Evolutionary conservation across 148 eudicot genomes (phyloP), one percentile per base, ranked within the genome.

Genomic region (Silene conica): DNA sequence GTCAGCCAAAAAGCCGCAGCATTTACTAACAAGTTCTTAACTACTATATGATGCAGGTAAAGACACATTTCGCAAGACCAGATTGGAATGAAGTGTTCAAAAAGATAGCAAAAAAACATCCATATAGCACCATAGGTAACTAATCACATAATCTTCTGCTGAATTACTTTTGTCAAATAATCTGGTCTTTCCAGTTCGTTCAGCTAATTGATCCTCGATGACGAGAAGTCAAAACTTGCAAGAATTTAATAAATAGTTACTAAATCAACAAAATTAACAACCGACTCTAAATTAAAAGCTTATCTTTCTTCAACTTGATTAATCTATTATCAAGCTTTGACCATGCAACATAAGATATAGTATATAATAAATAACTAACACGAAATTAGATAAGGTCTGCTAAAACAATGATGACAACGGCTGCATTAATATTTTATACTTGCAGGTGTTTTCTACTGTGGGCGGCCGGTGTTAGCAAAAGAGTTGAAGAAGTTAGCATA

Each of bases 1-100:
- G 28, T 19, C 34, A 10, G n/a, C 18, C 15, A 22, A 18, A 11
- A 6, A 46, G 62, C 45, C 15, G 67, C 26, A 71, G 28, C 18
- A 58, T 14, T 18, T 69, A 38, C 73, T 73, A 63, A 70, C 57
- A 25, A 66, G 43, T 45, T 65, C 52, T 14, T 31, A 31, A 23
- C 13, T 7, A 2, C 9, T 18, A 63, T 74, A 8, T 77, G 63
- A 73, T 87, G 81, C 96, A 95, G 99, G 99, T 96, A 60, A 90
- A 89, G 85, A 92, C 99, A 66, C 99, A 96, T 87, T 96, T 96
- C 59, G 97, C 97, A 23, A 84, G 99, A 82, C 99, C 99, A 63
- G 80, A 96, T 66, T 96, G 99, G 99, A 87, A 64, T 74, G 94
- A 90, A 75, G 99, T 90, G 70, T 96, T 96, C 83, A 81, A 71